Evolutionary conservation across 176 grass and related monocot genomes (phyloP).

Genomic region (Cenchrus purpureus): DNA sequence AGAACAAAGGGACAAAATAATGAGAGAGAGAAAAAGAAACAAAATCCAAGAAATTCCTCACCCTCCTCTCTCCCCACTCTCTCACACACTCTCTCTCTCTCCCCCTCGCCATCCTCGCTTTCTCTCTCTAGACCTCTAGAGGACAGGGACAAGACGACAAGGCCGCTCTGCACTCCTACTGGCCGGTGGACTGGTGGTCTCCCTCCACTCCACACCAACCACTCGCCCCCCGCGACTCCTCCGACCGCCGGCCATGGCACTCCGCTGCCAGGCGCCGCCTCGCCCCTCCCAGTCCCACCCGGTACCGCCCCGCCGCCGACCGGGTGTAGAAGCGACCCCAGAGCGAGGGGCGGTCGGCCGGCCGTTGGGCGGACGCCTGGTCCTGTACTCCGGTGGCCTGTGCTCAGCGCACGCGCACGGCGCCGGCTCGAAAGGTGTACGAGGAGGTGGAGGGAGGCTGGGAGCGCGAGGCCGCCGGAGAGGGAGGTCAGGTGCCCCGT

Average conservation of each 20-base stretch:
- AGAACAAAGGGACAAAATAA: no score
- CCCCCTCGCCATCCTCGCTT: not conserved
- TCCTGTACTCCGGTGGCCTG: not conserved
- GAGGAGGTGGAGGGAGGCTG: no score
- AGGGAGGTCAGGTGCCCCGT: not conserved
- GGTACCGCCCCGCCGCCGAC: not conserved
- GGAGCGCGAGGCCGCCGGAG: not conserved
- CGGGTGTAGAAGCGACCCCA: not conserved
- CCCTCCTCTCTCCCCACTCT: not conserved
- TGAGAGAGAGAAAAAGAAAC: not conserved
- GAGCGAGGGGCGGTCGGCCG: not conserved
- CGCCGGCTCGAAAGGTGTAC: no score
- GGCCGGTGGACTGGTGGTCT: conserved; percentile 12
- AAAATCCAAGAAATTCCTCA: not conserved
- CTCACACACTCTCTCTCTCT: no score
- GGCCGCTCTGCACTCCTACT: not conserved
- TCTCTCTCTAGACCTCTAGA: not conserved
- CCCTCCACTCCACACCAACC: not conserved
- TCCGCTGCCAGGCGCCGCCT: not conserved
- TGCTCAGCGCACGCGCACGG: not conserved
- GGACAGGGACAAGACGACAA: conserved; percentile 7
- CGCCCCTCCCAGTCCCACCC: not conserved
- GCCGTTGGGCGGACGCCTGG: not conserved
- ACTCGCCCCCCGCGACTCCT: not conserved
- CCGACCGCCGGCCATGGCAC: not conserved